Base-by-base conservation (phyloP, 2,329 filamentous ascomycete genomes). In the Fusarium pseudograminearum region DNA sequence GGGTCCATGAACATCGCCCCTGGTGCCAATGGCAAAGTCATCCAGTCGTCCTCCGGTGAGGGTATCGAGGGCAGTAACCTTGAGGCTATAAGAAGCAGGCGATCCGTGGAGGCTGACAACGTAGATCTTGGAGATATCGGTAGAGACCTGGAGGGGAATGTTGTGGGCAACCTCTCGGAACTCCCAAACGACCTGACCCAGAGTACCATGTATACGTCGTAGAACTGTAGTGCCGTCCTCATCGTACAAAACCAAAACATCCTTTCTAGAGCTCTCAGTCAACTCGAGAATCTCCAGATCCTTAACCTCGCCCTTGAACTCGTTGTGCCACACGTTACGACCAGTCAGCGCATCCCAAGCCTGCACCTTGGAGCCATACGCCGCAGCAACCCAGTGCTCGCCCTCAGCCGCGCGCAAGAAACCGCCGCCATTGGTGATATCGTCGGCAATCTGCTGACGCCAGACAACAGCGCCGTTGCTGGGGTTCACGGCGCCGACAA, bases 401-500 rank as follows among this genome's bases (percentile, higher is more conserved):
- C 90, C 91, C 70, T 94, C 90, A n/a, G 89, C 89, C n/a, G 91
- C 89, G 67, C 91, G 86, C 72, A 97, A 80, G 74, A 85, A 82
- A n/a, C 86, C 84, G 42, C 79, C 80, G 26, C 82, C 80, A 53
- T 80, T 78, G 45, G 83, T 84, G 34, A 81, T 72, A 48, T 84
- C 83, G 33, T 83, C 82, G n/a, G 86, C 81, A 46, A 97, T 79
- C 55, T 88, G 82, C 76, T 98, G 95, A 57, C 96, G 88, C 96
- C 96, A 99, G 3, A 98, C 87, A 18, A 98, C 77, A 4, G 88
- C 86, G 20, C 96, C 95, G 76, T 91, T 94, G 77, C 90, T 91
- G 3, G 96, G 96, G 74, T 98, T 97, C 47, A 98, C 86, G 2
- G 95, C 95, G 50, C 93, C 96, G 20, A 99, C 81, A 4, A 98